phyloP scores from a whole-genome alignment of 1,284 basidiomycete species.

The Schizopora paradoxa region DNA sequence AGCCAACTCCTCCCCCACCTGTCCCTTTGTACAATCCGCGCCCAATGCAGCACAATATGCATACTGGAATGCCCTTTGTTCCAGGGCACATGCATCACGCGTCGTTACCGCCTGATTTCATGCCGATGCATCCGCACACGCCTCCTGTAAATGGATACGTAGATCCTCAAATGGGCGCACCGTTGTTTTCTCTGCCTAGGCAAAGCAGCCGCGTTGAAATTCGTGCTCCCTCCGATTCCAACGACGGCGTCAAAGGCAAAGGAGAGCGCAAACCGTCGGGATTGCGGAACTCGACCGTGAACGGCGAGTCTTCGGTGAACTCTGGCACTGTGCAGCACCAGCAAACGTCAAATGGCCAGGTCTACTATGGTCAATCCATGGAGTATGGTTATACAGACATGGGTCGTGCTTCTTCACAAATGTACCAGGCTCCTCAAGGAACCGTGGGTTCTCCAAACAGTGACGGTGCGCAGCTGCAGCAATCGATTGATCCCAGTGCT shows the following conservation, averaged over 20 bases:
- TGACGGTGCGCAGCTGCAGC: constrained; percentile 17
- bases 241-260: constrained; percentile 22
- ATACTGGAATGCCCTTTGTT: constrained; percentile 41
- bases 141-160: constrained; percentile 56
- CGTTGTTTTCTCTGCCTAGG: constrained; percentile 69
- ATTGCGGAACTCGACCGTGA: constrained; percentile 25
- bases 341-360: constrained; percentile 11
- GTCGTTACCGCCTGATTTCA: constrained; percentile 54
- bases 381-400: background rate
- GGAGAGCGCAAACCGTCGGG: constrained; percentile 34
- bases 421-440: constrained; percentile 16
- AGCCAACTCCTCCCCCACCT: constrained; percentile 44
- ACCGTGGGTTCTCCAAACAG: constrained; percentile 14
- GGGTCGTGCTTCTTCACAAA: background rate
- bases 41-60: constrained; percentile 49
- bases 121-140: constrained; percentile 45
- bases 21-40: constrained; percentile 55
- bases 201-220: constrained; percentile 69
- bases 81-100: constrained; percentile 56
- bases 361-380: background rate
- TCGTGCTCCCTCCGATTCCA: constrained; percentile 51
- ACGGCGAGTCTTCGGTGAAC: no score
- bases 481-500: constrained; percentile 33
- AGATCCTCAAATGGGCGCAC: constrained; percentile 54
- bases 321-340: constrained; percentile 11